These are phyloP conservation scores for Epichloe brachyelytri DNA, from an alignment of 2,329 filamentous ascomycete species.

Conservation along the genomic window DNA sequence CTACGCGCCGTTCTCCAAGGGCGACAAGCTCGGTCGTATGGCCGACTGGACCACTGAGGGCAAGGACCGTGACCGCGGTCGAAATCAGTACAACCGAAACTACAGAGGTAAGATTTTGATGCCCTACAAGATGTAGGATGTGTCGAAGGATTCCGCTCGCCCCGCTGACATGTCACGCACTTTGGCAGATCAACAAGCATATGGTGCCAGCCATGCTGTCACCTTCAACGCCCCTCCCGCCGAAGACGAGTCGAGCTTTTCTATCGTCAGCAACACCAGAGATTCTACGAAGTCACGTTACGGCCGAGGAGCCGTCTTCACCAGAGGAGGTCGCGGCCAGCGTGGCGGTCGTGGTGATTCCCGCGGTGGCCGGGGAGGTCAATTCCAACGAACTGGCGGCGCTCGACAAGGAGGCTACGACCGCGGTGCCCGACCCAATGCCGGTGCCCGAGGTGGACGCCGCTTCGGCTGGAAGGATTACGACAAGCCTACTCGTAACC, in stretches of 20 bases:
- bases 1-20: constrained; percentile 96
- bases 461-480: constrained; percentile 98
- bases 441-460: constrained; percentile 59
- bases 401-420: constrained; percentile 61
- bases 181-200: constrained; percentile 77
- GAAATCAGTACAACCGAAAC: constrained; percentile 84
- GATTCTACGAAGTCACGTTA: constrained; percentile 79
- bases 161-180: neutral
- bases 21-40: constrained; percentile 97
- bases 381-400: constrained; percentile 60
- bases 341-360: constrained; percentile 51
- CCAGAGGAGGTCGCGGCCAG: constrained; percentile 65
- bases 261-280: constrained; percentile 89
- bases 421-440: constrained; percentile 54
- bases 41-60: constrained; percentile 92
- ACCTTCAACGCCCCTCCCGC: constrained; percentile 83
- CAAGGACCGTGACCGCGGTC: constrained; percentile 68
- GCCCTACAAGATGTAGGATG: too few species aligned
- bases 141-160: neutral
- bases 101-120: constrained; percentile 57
- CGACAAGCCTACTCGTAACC: constrained; percentile 93
- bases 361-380: constrained; percentile 44
- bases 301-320: constrained; percentile 80
- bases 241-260: constrained; percentile 96
- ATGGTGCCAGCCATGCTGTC: constrained; percentile 76